Base-by-base conservation (phyloP, 768 basidiomycete species). In the Termitomyces sp. region DNA sequence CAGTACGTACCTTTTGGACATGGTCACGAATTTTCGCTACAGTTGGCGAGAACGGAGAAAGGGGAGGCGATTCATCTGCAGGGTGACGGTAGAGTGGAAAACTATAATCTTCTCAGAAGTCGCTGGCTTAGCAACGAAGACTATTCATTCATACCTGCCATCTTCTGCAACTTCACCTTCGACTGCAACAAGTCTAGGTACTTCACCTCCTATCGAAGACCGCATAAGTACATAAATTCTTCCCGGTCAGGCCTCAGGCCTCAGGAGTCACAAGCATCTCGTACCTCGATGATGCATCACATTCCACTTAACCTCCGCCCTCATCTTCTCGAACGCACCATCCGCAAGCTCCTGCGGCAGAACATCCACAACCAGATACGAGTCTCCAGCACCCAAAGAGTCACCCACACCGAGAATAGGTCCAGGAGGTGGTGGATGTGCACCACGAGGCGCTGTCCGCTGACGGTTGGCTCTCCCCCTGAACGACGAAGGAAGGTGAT, bases 51-150 rank as follows among this genome's bases (percentile, higher is more conserved):
- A 91, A 92, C 1, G 83, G 81, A 13, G 74, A 72, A 33, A 92
- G 78, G 2, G 84, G 81, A 32, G 91, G 91, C 0, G 89, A 89
- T 65, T 87, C 83, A 69, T 94, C 91, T 3, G 90, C 84, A 15
- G 92, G 92, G 70, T 92, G 90, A 38, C 92, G 85, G 71, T 93
- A 94, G 56, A 93, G 79, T 5, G 92, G 91, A 69, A 84, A 86
- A 66, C 89, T 91, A 61, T 2, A 20, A 7, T 35, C 28, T 49
- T 36, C 22, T 49, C 28, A 45, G 32, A 18, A 32, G 50, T 54
- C 33, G 35, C 50, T 40, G 39, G 40, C 32, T 36, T 45, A 40
- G 33, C 11, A 42, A 46, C 53, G 9, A 22, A 13, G n/a, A 18
- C 15, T 4, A 39, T 42, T 39, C 66, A 39, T 42, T 39, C 66